Evolutionary conservation across 306 rosid genomes (phyloP).

Genomic region (Trifolium repens): DNA sequence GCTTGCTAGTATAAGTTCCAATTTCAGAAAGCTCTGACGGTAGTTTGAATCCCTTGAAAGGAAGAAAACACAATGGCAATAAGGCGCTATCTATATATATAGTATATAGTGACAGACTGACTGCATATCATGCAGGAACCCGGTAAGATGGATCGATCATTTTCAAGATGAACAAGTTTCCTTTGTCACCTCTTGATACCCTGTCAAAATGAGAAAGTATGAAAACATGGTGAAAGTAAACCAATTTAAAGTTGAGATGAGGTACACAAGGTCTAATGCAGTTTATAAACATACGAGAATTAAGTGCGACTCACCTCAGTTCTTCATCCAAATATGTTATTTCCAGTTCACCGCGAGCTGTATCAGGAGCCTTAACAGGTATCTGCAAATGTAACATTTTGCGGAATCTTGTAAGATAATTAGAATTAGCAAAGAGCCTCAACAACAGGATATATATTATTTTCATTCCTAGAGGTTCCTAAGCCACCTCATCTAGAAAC

Average conservation of each 20-base stretch:
- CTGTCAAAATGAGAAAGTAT: slow-evolving; percentile 50
- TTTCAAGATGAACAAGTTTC: slow-evolving; percentile 87
- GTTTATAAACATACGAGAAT: slow-evolving; percentile 19
- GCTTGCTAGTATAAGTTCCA: slow-evolving; percentile 8
- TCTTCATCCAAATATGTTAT: slow-evolving; percentile 89
- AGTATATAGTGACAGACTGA: slow-evolving; percentile 8
- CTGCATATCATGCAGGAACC: slow-evolving; percentile 58
- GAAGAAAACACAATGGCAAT: not conserved
- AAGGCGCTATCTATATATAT: not conserved
- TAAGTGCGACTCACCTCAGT: slow-evolving; percentile 63
- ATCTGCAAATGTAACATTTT: slow-evolving; percentile 52
- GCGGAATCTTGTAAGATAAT: slow-evolving; percentile 20
- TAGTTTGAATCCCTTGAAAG: slow-evolving; percentile 16
- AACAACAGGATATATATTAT: slow-evolving; percentile 10
- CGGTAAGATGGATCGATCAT: slow-evolving; percentile 86
- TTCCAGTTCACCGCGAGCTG: slow-evolving; percentile 89
- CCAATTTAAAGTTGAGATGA: slow-evolving; percentile 7
- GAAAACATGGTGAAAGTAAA: not conserved
- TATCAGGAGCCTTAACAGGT: slow-evolving; percentile 89
- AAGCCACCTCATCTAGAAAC: slow-evolving; percentile 6
- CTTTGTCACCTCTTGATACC: slow-evolving; percentile 91
- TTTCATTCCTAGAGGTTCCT: slow-evolving; percentile 27
- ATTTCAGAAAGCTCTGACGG: slow-evolving; percentile 16
- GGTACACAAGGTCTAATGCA: not conserved
- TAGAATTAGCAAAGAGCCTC: slow-evolving; percentile 18